Evolutionary conservation across 306 rosid species (phyloP).

Genomic region (Medicago ruthenica): DNA sequence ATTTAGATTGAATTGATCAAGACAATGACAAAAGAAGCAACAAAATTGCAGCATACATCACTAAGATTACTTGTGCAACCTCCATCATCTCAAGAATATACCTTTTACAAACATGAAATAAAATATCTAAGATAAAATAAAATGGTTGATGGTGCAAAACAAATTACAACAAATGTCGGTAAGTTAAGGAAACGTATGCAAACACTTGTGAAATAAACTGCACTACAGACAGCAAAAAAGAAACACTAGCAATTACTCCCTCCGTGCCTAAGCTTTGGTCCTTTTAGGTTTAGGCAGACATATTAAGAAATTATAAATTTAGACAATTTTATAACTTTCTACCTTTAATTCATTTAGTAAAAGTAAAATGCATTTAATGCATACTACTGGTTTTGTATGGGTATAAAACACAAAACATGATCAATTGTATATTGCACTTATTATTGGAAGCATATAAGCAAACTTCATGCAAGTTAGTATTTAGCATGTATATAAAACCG

Average conservation of each 20-base stretch:
- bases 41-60: conserved; percentile 12
- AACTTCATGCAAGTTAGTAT: conserved; percentile 30
- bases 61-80: too few relatives aligned
- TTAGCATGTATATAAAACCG: conserved; percentile 12
- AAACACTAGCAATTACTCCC: conserved; percentile 15
- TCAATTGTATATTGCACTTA: neutral
- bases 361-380: too few relatives aligned
- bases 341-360: too few relatives aligned
- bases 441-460: conserved; percentile 13
- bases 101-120: conserved; percentile 7
- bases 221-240: neutral
- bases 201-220: conserved; percentile 10
- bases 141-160: conserved; percentile 11
- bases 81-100: conserved; percentile 16
- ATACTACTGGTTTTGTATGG: too few relatives aligned
- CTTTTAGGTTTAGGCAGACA: too few relatives aligned
- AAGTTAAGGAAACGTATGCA: conserved; percentile 8
- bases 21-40: too few relatives aligned
- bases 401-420: too few relatives aligned
- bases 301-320: too few relatives aligned
- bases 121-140: conserved; percentile 15
- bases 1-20: too few relatives aligned
- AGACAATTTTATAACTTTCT: too few relatives aligned
- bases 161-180: conserved; percentile 26
- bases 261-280: too few relatives aligned